Conservation (phyloP, 306 rosid species). For the Cicer cuneatum region DNA sequence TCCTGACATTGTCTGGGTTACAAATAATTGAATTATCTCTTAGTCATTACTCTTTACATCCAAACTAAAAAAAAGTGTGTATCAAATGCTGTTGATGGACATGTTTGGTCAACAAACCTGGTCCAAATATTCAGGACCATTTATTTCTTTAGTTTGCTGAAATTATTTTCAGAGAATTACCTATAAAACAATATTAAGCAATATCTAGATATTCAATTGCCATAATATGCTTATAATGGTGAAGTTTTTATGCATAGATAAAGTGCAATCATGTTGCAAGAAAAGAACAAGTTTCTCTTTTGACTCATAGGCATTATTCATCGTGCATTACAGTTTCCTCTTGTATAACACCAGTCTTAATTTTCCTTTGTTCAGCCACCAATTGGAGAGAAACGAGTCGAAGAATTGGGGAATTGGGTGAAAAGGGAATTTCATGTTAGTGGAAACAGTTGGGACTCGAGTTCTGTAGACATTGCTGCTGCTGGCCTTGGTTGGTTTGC, state of each 20-base stretch:
- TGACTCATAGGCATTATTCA: constrained; percentile 19
- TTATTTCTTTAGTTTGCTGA: constrained; percentile 3
- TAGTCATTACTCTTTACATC: constrained; percentile 20
- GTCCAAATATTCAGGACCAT: background rate
- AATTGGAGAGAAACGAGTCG: constrained; percentile 66
- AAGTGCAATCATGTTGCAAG: constrained; percentile 19
- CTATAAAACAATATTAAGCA: constrained; percentile 20
- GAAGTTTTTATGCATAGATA: constrained; percentile 2
- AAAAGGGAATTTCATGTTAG: constrained; percentile 63
- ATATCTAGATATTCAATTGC: constrained; percentile 3
- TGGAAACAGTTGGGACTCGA: constrained; percentile 91
- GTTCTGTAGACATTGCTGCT: constrained; percentile 81
- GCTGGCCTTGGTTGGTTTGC: constrained; percentile 97
- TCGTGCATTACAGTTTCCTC: constrained; percentile 27
- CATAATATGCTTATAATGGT: constrained; percentile 9
- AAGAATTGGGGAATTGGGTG: constrained; percentile 86
- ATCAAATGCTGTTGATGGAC: constrained; percentile 3
- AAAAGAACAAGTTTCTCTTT: background rate
- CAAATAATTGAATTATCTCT: constrained; percentile 26
- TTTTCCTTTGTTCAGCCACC: constrained; percentile 75
- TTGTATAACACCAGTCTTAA: constrained; percentile 31
- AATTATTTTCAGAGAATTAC: constrained; percentile 8
- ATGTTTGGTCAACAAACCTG: background rate
- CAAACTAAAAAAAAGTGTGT: background rate
- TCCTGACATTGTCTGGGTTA: constrained; percentile 26